Base-by-base conservation (phyloP, 2,329 filamentous ascomycete genomes). In the Truncatella angustata region DNA sequence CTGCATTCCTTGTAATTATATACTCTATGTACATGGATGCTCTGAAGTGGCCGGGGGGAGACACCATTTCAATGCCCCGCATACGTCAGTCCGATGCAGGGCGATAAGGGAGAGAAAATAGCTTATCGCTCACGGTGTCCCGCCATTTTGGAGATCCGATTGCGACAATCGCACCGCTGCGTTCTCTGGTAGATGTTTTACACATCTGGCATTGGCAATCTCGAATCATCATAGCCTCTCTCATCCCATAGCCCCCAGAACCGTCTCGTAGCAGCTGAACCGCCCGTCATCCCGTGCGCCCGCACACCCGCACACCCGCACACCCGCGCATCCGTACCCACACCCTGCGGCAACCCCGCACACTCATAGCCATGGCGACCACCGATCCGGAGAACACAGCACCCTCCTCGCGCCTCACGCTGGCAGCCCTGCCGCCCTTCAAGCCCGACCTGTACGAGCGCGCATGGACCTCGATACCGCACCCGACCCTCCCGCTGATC, bases 401-500 rank as follows among this genome's bases (percentile, higher is more conserved):
- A 30, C 16, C 50, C 28, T 11, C 28, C 24, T 20, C 40, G 40
- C 9, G 34, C 43, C 32, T 62, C 43, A 48, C 52, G 47, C 68
- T 84, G 60, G 62, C 65, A 49, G 72, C 79, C 20, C 73, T 85
- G 12, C 67, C 74, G 3, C 67, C 76, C 36, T 74, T 85, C 64
- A 74, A 75, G 47, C 81, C 78, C 32, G 77, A 83, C 60, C 76
- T 87, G 42, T 78, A 80, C 63, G 78, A 85, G 59, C 90, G 94
- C 61, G 87, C 91, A 63, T 99, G 94, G 94, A 84, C 85, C 57
- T 90, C 90, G 18, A 76, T 86, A 53, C 90, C 92, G 1, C 94
- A 99, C 66, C 91, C 93, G 2, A 87, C 85, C 24, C 85, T 94
- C 18, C 93, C 94, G 3, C 82, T 97, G 54, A 78, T 97, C 62